Conservation (phyloP, 2,329 filamentous ascomycete genomes). For the Hysterium pulicare region DNA sequence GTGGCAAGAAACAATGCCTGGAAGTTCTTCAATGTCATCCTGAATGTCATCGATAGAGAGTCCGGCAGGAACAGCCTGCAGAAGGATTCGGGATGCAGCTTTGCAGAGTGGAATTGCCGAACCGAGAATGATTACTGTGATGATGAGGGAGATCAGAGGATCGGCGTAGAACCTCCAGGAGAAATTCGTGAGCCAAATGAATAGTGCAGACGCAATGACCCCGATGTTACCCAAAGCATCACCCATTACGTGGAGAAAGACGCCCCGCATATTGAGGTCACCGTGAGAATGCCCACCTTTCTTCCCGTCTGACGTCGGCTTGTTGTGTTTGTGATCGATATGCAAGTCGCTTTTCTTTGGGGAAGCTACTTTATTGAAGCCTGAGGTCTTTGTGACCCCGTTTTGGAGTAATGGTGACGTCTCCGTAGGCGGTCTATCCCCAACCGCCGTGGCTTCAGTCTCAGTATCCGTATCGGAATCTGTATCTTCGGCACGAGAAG, state of each 20-base stretch:
- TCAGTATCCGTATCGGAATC: constrained; percentile 58
- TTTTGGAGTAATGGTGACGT: constrained; percentile 34
- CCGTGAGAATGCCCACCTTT: constrained; percentile 69
- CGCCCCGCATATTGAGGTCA: constrained; percentile 90
- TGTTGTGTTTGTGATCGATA: constrained; percentile 73
- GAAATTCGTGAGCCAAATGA: constrained; percentile 89
- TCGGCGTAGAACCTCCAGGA: constrained; percentile 83
- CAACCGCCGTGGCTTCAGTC: constrained; percentile 43
- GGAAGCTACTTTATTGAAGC: constrained; percentile 11
- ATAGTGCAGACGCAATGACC: constrained; percentile 75
- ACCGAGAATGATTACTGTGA: constrained; percentile 72
- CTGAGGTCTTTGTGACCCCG: constrained; percentile 23
- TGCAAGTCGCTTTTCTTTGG: constrained; percentile 47
- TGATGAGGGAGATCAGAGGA: constrained; percentile 87
- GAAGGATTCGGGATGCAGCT: constrained; percentile 79
- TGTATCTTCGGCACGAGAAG: constrained; percentile 60
- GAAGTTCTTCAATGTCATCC: constrained; percentile 81
- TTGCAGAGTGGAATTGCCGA: constrained; percentile 76
- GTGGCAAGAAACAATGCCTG: constrained; percentile 85
- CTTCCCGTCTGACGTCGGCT: constrained; percentile 63
- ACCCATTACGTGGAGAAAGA: constrained; percentile 69
- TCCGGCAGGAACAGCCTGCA: constrained; percentile 89
- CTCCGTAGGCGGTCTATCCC: constrained; percentile 42
- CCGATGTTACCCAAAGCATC: constrained; percentile 84
- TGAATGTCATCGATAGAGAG: constrained; percentile 87